phyloP scores from a whole-genome alignment of 495 filamentous ascomycete genomes.

The Chaetomium cochliodes region DNA sequence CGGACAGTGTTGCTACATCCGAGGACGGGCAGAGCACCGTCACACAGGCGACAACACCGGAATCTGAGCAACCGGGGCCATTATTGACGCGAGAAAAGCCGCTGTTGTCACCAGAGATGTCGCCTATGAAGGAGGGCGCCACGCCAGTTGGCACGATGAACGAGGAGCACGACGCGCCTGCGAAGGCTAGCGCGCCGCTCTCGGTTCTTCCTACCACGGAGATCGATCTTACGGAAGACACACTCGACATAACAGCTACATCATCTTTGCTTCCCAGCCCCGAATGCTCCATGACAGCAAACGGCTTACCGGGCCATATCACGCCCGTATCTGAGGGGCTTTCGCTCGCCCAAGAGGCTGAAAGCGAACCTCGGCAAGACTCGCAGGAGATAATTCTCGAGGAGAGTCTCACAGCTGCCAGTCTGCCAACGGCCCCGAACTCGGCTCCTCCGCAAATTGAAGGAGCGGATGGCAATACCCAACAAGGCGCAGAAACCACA shows the following conservation, averaged over 20 bases:
- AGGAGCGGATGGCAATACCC: neutral
- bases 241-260: neutral
- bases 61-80: conserved; percentile 38
- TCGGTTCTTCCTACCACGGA: conserved; percentile 24
- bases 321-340: neutral
- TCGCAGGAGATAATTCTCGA: neutral
- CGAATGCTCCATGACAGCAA: neutral
- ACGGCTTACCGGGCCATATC: neutral
- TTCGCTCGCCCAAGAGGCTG: neutral
- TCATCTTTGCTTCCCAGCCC: neutral
- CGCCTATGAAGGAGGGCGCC: conserved; percentile 35
- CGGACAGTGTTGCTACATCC: conserved; percentile 29
- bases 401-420: neutral
- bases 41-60: conserved; percentile 46
- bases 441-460: neutral
- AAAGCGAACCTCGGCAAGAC: neutral
- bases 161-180: conserved; percentile 19
- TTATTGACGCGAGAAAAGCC: conserved; percentile 39
- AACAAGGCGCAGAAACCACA: neutral
- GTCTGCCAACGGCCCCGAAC: neutral
- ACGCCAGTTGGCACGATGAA: conserved; percentile 13
- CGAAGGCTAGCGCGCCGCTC: neutral
- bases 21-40: conserved; percentile 30
- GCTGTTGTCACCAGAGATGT: conserved; percentile 40
- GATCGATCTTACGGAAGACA: neutral